Percentiles rank a stretch among this genome's conserved stretches.
phyloP scores from a whole-genome alignment of 805 yeast genomes.

The Cyberlindnera xylosilytica region DNA sequence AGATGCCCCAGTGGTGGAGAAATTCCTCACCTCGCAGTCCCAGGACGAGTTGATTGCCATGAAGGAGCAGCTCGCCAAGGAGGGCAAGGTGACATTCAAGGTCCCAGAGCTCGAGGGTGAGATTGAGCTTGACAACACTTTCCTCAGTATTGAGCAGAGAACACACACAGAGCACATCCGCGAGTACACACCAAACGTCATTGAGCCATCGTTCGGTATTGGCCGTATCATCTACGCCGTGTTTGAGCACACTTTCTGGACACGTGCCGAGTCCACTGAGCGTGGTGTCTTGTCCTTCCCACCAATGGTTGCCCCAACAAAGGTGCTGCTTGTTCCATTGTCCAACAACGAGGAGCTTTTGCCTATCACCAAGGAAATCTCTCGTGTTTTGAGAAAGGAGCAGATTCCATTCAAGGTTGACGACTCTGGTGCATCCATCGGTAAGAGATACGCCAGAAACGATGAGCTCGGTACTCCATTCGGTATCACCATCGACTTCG shows the following conservation, averaged over 20 bases:
- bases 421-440: conserved; percentile 95
- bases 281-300: conserved; percentile 92
- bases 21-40: conserved; percentile 69
- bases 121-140: conserved; percentile 69
- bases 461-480: conserved; percentile 99
- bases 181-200: conserved; percentile 94
- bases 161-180: conserved; percentile 86
- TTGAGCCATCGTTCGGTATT: conserved; percentile 98
- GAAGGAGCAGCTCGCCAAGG: conserved; percentile 58
- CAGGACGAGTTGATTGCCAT: conserved; percentile 83
- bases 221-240: conserved; percentile 94
- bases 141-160: conserved; percentile 73
- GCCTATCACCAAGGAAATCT: conserved; percentile 69
- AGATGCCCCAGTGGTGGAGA: conserved; percentile 90
- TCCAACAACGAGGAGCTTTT: conserved; percentile 78
- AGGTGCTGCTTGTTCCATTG: conserved; percentile 92
- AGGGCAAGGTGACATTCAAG: conserved; percentile 61
- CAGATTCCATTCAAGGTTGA: conserved; percentile 95
- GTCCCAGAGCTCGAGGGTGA: conserved; percentile 60
- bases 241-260: conserved; percentile 94
- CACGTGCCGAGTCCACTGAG: conserved; percentile 84
- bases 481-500: conserved; percentile 96
- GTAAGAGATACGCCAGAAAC: conserved; percentile 96
- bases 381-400: conserved; percentile 66
- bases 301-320: conserved; percentile 96